These are phyloP conservation scores for Schizophyllum commune DNA, from an alignment of 1,284 basidiomycete genomes.

Conservation along the genomic window DNA sequence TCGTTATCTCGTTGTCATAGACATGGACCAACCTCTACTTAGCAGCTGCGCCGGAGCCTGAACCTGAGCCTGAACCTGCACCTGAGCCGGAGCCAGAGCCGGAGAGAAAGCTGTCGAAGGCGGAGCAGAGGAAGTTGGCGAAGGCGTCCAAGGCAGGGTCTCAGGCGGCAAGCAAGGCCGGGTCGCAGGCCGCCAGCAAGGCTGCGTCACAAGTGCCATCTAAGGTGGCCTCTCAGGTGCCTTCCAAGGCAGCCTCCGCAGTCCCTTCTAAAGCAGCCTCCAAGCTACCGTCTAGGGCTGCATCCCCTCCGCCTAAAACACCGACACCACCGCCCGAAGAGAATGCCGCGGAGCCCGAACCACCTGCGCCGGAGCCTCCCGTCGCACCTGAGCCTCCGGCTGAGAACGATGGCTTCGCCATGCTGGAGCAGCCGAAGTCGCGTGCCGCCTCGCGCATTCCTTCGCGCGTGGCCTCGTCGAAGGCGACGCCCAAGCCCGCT, in stretches of 20 bases:
- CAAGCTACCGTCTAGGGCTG: not conserved
- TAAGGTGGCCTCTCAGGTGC: not conserved
- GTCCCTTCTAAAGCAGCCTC: not conserved
- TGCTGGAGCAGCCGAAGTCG: not conserved
- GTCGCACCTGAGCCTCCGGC: not conserved
- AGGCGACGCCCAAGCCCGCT: not conserved
- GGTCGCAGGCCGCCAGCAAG: constrained; percentile 4
- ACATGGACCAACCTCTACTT: not conserved
- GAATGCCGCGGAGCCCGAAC: not conserved
- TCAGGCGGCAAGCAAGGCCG: not conserved
- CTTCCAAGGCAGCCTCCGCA: not conserved
- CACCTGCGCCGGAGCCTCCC: not conserved
- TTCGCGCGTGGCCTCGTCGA: not conserved
- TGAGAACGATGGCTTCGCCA: not conserved
- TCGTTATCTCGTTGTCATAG: not conserved
- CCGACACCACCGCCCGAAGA: not conserved
- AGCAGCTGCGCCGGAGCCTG: not conserved
- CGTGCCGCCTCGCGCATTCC: not conserved
- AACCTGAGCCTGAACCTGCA: constrained; percentile 2
- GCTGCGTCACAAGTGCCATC: constrained; percentile 4
- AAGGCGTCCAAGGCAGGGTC: not conserved
- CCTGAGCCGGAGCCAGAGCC: constrained; percentile 1
- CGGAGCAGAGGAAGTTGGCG: not conserved
- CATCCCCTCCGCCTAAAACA: not conserved
- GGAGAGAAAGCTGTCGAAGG: constrained; percentile 1